Conservation (phyloP, 169 alveolate species). For the Babesia bovis region DNA sequence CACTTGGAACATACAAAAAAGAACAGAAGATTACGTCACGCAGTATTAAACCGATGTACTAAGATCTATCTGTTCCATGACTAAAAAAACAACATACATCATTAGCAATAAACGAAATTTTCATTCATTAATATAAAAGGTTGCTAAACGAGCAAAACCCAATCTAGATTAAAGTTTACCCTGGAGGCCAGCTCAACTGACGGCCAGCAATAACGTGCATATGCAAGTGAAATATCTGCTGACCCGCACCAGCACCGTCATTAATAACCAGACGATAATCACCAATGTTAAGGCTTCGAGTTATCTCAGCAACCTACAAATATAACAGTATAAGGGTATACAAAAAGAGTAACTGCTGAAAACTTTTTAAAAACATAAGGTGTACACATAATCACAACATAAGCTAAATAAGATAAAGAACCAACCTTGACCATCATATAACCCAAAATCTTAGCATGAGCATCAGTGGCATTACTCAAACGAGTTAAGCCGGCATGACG, state of each 20-base stretch:
- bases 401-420: background rate
- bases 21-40: too few relatives aligned
- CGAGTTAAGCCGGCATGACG: conserved; percentile 83
- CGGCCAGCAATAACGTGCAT: conserved; percentile 85
- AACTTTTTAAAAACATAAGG: too few relatives aligned
- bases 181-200: conserved; percentile 85
- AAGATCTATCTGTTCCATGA: too few relatives aligned
- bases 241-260: conserved; percentile 88
- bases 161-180: conserved; percentile 66
- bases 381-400: background rate
- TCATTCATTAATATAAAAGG: too few relatives aligned
- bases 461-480: conserved; percentile 83
- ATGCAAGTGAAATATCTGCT: conserved; percentile 89
- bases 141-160: too few relatives aligned
- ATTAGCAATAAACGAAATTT: too few relatives aligned
- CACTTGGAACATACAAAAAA: too few relatives aligned
- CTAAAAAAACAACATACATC: too few relatives aligned
- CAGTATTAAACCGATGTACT: too few relatives aligned
- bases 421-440: conserved; percentile 85
- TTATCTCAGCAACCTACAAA: conserved; percentile 81
- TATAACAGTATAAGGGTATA: background rate
- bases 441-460: conserved; percentile 84
- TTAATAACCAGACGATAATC: conserved; percentile 91
- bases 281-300: conserved; percentile 77
- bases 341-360: too few relatives aligned